phyloP scores from a whole-genome alignment of 257 asterid species.

The Capsicum baccatum region DNA sequence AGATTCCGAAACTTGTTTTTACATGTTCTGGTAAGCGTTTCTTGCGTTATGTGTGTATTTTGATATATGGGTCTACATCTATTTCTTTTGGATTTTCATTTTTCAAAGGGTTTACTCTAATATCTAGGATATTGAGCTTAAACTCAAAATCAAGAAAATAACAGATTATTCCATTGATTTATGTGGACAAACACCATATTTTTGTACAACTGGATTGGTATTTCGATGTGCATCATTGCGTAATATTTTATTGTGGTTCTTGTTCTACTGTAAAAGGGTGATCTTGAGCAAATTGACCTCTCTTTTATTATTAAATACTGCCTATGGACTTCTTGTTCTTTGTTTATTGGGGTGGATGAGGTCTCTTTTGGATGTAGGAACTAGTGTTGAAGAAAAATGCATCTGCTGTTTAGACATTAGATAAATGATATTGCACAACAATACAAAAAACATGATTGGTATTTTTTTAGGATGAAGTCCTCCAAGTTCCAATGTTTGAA shows the following conservation, averaged over 20 bases:
- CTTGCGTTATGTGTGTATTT: not conserved
- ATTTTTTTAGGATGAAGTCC: not conserved
- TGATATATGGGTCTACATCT: not conserved
- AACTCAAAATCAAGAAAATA: not conserved
- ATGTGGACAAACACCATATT: not conserved
- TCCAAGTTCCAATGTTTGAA: not conserved
- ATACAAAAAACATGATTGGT: not conserved
- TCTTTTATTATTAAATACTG: too few relatives aligned
- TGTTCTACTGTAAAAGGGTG: not conserved
- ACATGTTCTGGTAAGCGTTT: not conserved
- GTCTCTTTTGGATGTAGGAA: not conserved
- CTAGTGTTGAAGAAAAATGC: not conserved
- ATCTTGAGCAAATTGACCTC: not conserved
- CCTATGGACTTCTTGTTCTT: not conserved
- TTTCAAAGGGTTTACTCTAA: not conserved
- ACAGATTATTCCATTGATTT: not conserved
- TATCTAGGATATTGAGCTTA: constrained; percentile 10
- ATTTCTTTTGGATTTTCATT: not conserved
- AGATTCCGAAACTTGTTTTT: not conserved
- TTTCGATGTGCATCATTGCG: not conserved
- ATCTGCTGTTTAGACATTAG: not conserved
- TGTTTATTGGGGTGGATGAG: not conserved
- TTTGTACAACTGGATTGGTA: not conserved
- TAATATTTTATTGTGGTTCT: not conserved
- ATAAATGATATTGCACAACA: not conserved